phyloP scores from a whole-genome alignment of 73 alveolate genomes.

The Paramecium sexaurelia region DNA sequence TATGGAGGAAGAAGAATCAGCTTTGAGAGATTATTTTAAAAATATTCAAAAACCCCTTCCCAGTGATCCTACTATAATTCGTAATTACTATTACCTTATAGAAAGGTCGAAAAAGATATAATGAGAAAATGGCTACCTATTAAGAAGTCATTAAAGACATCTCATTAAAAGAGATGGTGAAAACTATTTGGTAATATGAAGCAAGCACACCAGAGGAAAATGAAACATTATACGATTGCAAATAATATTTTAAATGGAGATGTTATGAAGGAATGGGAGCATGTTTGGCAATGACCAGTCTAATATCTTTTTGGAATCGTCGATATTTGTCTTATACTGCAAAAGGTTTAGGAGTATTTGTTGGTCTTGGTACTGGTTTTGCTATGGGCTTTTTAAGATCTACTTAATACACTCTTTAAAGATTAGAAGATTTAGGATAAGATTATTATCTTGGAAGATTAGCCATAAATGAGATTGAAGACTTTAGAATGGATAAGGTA shows the following conservation, averaged over 20 bases:
- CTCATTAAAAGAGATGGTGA: slow-evolving; percentile 33
- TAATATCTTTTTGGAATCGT: slow-evolving; percentile 23
- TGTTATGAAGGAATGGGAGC: slow-evolving; percentile 58
- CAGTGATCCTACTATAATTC: slow-evolving; percentile 28
- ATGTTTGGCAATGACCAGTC: slow-evolving; percentile 26
- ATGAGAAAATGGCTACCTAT: slow-evolving; percentile 67
- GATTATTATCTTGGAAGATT: slow-evolving; percentile 67
- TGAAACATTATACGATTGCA: slow-evolving; percentile 67
- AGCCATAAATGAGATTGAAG: slow-evolving; percentile 65
- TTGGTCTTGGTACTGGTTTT: slow-evolving; percentile 63
- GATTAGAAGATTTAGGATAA: slow-evolving; percentile 62
- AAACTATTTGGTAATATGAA: slow-evolving; percentile 61
- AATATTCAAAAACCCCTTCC: slow-evolving; percentile 32
- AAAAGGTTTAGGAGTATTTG: slow-evolving; percentile 40
- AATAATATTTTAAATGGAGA: slow-evolving; percentile 34
- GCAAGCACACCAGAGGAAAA: slow-evolving; percentile 67
- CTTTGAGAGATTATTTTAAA: slow-evolving; percentile 17
- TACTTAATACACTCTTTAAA: slow-evolving; percentile 60
- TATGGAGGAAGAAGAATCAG: slow-evolving; percentile 56
- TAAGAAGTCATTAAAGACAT: slow-evolving; percentile 64
- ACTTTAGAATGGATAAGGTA: slow-evolving; percentile 68
- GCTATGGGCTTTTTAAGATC: slow-evolving; percentile 59
- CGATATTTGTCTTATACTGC: slow-evolving; percentile 18
- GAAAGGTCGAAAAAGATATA: slow-evolving; percentile 59
- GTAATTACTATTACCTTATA: not conserved